phyloP scores from a whole-genome alignment of 2,329 filamentous ascomycete genomes.

The Verticillium dahliae region DNA sequence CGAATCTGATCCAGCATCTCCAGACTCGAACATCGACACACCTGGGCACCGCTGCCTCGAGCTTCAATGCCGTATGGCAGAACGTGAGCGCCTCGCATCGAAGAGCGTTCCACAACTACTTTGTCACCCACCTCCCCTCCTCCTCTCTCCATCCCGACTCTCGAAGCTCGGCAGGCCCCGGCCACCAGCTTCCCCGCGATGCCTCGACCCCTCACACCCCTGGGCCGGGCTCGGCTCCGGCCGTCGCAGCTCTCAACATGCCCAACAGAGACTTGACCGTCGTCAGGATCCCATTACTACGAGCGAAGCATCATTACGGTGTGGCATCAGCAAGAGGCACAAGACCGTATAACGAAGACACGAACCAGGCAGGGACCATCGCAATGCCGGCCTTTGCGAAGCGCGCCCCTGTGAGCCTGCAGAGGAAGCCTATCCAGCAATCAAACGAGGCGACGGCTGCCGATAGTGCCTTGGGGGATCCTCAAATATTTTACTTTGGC shows the following conservation, averaged over 20 bases:
- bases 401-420: conserved; percentile 61
- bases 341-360: conserved; percentile 86
- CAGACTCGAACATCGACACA: not conserved
- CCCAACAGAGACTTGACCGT: conserved; percentile 75
- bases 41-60: not conserved
- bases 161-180: conserved; percentile 52
- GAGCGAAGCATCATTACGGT: conserved; percentile 94
- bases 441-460: conserved; percentile 60
- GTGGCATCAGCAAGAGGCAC: conserved; percentile 72
- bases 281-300: conserved; percentile 86
- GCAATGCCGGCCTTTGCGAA: conserved; percentile 90
- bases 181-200: conserved; percentile 81
- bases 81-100: conserved; percentile 14
- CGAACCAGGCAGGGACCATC: conserved; percentile 89
- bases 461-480: conserved; percentile 76
- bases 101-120: conserved; percentile 84
- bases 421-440: conserved; percentile 36
- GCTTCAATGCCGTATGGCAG: not conserved
- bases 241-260: conserved; percentile 53
- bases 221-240: conserved; percentile 45
- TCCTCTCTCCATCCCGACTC: conserved; percentile 90
- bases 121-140: conserved; percentile 90
- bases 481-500: conserved; percentile 95
- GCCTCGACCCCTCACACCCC: conserved; percentile 73
- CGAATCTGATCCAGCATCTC: not conserved